phyloP scores from a whole-genome alignment of 192 early-diverging fungal species.

The Linnemannia exigua region DNA sequence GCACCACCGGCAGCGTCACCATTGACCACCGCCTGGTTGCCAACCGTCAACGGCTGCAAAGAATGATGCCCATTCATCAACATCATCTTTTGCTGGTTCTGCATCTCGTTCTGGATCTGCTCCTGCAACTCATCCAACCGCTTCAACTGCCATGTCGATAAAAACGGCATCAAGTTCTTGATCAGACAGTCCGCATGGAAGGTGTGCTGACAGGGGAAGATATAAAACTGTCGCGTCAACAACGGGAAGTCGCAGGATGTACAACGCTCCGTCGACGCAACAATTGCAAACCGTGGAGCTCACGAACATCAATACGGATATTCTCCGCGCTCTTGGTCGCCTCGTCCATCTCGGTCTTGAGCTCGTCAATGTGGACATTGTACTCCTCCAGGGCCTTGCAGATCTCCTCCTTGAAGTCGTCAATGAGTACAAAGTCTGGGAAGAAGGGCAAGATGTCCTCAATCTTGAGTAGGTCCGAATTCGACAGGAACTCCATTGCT shows the following conservation, averaged over 20 bases:
- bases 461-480: conserved; percentile 88
- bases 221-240: conserved; percentile 90
- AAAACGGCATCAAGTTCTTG: conserved; percentile 47
- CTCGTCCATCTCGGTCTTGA: conserved; percentile 96
- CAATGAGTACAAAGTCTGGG: conserved; percentile 97
- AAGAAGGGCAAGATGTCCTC: conserved; percentile 98
- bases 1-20: conserved; percentile 13
- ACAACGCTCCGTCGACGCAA: conserved; percentile 82
- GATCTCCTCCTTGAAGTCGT: conserved; percentile 98
- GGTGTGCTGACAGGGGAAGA: conserved; percentile 96
- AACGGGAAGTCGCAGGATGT: conserved; percentile 83
- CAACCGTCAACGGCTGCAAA: conserved; percentile 26
- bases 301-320: conserved; percentile 92
- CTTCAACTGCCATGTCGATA: conserved; percentile 58
- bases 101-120: conserved; percentile 66
- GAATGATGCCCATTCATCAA: conserved; percentile 35
- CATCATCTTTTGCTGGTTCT: conserved; percentile 49
- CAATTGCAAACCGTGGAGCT: conserved; percentile 80
- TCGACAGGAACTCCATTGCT: conserved; percentile 86
- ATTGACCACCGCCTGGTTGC: conserved; percentile 14
- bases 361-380: conserved; percentile 88
- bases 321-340: conserved; percentile 92
- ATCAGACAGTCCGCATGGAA: conserved; percentile 96
- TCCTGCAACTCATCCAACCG: conserved; percentile 72
- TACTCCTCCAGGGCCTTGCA: conserved; percentile 93